Percentiles rank a stretch among this genome's conserved stretches.
These are phyloP conservation scores for Xylaria castorea DNA, from an alignment of 495 filamentous ascomycete genomes.

Conservation along the genomic window DNA sequence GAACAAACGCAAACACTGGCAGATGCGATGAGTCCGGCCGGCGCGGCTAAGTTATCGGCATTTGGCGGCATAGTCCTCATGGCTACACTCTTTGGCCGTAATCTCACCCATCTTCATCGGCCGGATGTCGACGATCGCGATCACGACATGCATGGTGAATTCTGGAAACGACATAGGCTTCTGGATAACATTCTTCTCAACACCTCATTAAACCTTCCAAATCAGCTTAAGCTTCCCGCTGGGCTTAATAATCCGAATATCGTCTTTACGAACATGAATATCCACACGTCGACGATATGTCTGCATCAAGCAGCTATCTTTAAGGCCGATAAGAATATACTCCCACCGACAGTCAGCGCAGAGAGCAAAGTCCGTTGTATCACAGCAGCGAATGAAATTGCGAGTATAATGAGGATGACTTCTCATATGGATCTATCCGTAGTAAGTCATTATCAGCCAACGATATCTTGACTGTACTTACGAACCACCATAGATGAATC, in stretches of 20 bases:
- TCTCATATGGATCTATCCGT: conserved; percentile 84
- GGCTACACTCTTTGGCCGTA: conserved; percentile 91
- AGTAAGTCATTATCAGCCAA: conserved; percentile 58
- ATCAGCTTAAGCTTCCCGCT: conserved; percentile 78
- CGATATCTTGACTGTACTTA: conserved; percentile 27
- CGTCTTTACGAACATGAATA: conserved; percentile 94
- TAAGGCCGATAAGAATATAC: conserved; percentile 89
- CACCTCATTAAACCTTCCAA: conserved; percentile 81
- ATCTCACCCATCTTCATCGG: conserved; percentile 91
- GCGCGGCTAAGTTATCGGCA: conserved; percentile 72
- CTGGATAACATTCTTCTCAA: conserved; percentile 92
- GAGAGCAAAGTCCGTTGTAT: conserved; percentile 95
- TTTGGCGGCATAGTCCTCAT: conserved; percentile 85
- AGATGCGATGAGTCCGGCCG: conserved; percentile 75
- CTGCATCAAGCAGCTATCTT: conserved; percentile 97
- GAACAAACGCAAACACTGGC: conserved; percentile 70
- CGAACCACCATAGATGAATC: conserved; percentile 76
- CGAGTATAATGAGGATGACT: conserved; percentile 95
- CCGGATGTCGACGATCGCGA: conserved; percentile 83
- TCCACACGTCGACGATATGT: conserved; percentile 96
- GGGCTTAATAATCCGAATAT: conserved; percentile 83
- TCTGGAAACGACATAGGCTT: conserved; percentile 91
- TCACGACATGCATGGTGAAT: conserved; percentile 88
- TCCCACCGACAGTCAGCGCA: conserved; percentile 76
- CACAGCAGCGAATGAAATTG: conserved; percentile 90